Conservation (phyloP, 2,329 filamentous ascomycete genomes). For the Alternaria rosae region DNA sequence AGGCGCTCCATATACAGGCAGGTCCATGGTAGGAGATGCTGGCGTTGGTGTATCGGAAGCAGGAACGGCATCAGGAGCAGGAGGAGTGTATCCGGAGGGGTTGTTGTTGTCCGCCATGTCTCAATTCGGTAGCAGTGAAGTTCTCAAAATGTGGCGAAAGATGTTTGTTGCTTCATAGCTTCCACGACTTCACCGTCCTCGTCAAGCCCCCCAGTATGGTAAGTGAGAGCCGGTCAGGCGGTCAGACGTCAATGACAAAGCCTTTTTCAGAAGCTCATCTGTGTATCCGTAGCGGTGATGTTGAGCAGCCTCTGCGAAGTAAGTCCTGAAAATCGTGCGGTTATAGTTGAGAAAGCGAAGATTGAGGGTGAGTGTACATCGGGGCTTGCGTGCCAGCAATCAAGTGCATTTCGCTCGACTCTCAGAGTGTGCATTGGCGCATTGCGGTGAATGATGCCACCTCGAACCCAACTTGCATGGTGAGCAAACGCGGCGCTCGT, state of each 20-base stretch:
- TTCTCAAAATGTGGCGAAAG: neutral
- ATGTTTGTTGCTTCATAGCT: neutral
- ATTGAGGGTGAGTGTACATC: neutral
- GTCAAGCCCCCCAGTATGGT: neutral
- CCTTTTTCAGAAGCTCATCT: neutral
- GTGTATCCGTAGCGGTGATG: neutral
- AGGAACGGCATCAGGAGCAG: neutral
- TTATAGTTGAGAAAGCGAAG: neutral
- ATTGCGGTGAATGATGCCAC: conserved; percentile 4
- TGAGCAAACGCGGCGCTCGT: conserved; percentile 12
- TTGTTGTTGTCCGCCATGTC: neutral
- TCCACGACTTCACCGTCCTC: neutral
- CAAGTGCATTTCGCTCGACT: neutral
- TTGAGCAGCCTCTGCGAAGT: neutral
- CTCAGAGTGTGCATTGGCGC: conserved; percentile 13
- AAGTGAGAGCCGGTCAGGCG: neutral
- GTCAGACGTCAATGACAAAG: neutral
- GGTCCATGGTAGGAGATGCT: neutral
- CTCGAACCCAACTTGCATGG: neutral
- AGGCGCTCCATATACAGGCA: neutral
- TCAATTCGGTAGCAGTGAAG: neutral
- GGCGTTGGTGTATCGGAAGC: neutral
- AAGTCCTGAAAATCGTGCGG: neutral
- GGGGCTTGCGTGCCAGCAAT: neutral
- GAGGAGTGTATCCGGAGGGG: neutral